Conservation (phyloP, 495 filamentous ascomycete species). For the Darksidea phi region DNA sequence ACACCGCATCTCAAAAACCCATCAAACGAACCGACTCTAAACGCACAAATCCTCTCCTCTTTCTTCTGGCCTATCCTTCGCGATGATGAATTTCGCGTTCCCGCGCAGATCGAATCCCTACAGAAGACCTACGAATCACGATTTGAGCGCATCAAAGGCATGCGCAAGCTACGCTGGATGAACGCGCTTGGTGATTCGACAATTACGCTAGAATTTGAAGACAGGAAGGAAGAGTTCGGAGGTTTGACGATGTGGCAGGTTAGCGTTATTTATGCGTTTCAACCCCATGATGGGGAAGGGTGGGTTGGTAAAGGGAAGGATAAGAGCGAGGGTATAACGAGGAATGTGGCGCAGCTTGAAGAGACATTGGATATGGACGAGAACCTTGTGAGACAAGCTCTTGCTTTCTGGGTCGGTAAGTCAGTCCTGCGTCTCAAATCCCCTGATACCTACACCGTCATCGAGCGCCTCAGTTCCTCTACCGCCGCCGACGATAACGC, state of each 20-base stretch:
- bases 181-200: slow-evolving; percentile 76
- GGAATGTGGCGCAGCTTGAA: slow-evolving; percentile 62
- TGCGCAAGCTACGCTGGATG: slow-evolving; percentile 84
- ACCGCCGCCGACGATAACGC: slow-evolving; percentile 52
- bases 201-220: slow-evolving; percentile 78
- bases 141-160: slow-evolving; percentile 77
- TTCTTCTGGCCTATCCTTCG: slow-evolving; percentile 91
- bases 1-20: slow-evolving; percentile 7
- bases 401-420: slow-evolving; percentile 82
- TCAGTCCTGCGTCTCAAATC: slow-evolving; percentile 65
- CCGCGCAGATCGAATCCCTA: slow-evolving; percentile 58
- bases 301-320: slow-evolving; percentile 5
- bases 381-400: slow-evolving; percentile 69
- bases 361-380: slow-evolving; percentile 71
- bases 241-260: slow-evolving; percentile 81
- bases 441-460: slow-evolving; percentile 58
- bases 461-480: slow-evolving; percentile 56
- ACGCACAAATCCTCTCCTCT: slow-evolving; percentile 79
- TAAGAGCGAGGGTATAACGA: slow-evolving; percentile 41
- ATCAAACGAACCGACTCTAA: slow-evolving; percentile 16
- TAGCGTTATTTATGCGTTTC: slow-evolving; percentile 84
- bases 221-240: slow-evolving; percentile 69
- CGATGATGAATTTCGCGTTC: slow-evolving; percentile 71
- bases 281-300: slow-evolving; percentile 39
- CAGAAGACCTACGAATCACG: slow-evolving; percentile 69